These are phyloP conservation scores for Annulohypoxylon maeteangense DNA, from an alignment of 495 filamentous ascomycete species.

Conservation along the genomic window DNA sequence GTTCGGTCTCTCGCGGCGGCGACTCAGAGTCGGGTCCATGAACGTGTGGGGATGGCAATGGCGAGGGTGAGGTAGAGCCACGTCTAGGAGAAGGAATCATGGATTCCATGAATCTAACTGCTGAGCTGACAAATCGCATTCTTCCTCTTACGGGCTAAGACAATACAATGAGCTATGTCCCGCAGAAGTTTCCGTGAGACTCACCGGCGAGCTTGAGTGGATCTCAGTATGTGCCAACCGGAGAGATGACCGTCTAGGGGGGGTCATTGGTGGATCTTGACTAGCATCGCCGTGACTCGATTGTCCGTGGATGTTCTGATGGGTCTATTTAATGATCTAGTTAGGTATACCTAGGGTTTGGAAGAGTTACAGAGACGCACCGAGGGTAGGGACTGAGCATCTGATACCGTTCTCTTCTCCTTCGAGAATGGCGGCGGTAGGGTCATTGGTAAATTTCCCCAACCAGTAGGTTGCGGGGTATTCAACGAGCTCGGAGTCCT, in stretches of 20 bases:
- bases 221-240: slow-evolving; percentile 23
- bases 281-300: slow-evolving; percentile 2
- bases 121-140: slow-evolving; percentile 43
- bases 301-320: slow-evolving; percentile 5
- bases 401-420: slow-evolving; percentile 61
- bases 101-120: slow-evolving; percentile 43
- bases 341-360: slow-evolving; percentile 22
- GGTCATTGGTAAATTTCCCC: slow-evolving; percentile 45
- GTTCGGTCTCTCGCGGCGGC: slow-evolving; percentile 10
- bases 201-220: slow-evolving; percentile 27
- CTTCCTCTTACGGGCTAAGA: slow-evolving; percentile 31
- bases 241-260: slow-evolving; percentile 40
- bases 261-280: slow-evolving; percentile 39
- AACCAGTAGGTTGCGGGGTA: slow-evolving; percentile 14
- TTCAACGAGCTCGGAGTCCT: slow-evolving; percentile 21
- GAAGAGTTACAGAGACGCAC: slow-evolving; percentile 22
- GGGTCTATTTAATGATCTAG: slow-evolving; percentile 39
- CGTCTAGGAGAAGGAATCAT: slow-evolving; percentile 35
- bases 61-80: slow-evolving; percentile 34
- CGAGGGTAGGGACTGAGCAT: slow-evolving; percentile 61
- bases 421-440: slow-evolving; percentile 56
- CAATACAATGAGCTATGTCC: slow-evolving; percentile 5
- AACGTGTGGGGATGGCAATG: slow-evolving; percentile 13
- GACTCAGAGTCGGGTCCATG: slow-evolving; percentile 15
- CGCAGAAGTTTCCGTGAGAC: slow-evolving; percentile 5